phyloP scores from a whole-genome alignment of 2,329 filamentous ascomycete species.

The Fusarium sp. region DNA sequence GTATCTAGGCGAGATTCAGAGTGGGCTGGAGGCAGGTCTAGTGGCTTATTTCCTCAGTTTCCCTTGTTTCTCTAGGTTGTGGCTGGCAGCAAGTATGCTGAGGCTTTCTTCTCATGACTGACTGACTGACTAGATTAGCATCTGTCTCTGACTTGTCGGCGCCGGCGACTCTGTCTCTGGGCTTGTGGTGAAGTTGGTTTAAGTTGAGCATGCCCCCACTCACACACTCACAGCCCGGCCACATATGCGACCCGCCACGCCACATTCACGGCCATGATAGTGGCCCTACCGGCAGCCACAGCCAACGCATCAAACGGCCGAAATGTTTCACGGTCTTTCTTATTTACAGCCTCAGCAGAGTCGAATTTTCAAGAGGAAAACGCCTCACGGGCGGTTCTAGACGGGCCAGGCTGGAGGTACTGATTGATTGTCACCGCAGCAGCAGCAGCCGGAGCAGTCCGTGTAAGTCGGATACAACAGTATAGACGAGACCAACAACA shows the following conservation, averaged over 20 bases:
- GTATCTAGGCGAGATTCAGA: constrained; percentile 20
- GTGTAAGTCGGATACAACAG: constrained; percentile 13
- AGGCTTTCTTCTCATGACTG: neutral
- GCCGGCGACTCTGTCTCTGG: neutral
- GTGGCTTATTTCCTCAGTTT: constrained; percentile 4
- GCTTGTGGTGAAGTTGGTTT: constrained; percentile 34
- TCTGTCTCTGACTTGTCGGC: neutral
- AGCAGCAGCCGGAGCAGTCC: neutral
- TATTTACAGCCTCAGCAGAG: constrained; percentile 23
- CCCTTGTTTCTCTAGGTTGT: constrained; percentile 7
- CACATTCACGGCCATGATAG: constrained; percentile 24
- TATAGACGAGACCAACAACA: constrained; percentile 4
- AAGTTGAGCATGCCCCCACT: constrained; percentile 29
- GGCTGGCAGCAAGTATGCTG: neutral
- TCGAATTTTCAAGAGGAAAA: constrained; percentile 7
- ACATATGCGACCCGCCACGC: constrained; percentile 43
- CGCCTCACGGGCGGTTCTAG: constrained; percentile 20
- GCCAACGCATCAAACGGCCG: constrained; percentile 16
- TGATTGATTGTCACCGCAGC: constrained; percentile 12
- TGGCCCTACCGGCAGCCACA: constrained; percentile 31
- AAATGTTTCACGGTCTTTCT: constrained; percentile 17
- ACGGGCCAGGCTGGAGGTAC: neutral
- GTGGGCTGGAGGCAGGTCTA: constrained; percentile 16
- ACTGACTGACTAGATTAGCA: constrained; percentile 10
- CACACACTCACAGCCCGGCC: constrained; percentile 37